A percentile compares a stretch with the other conserved stretches of the same genome.
These are phyloP conservation scores for Apiospora kogelbergensis DNA, from an alignment of 2,329 filamentous ascomycete species.

Conservation along the genomic window DNA sequence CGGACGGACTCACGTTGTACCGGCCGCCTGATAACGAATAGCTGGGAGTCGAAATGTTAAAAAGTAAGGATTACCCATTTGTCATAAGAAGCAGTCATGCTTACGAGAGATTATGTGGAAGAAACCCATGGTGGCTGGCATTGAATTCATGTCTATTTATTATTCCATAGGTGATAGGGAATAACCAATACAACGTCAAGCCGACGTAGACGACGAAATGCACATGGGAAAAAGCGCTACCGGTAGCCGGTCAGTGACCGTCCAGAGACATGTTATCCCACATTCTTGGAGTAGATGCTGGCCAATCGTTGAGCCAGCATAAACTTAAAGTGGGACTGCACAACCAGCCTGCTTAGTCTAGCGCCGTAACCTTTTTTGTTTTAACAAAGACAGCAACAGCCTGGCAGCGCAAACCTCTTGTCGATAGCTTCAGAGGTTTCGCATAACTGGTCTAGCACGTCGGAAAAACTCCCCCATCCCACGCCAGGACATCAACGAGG, in stretches of 20 bases:
- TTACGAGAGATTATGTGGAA: not conserved
- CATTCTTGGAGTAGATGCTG: not conserved
- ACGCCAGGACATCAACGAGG: not conserved
- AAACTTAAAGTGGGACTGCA: not conserved
- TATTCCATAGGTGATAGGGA: not conserved
- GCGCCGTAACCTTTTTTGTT: not conserved
- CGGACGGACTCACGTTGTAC: slow-evolving; percentile 3
- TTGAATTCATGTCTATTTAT: not conserved
- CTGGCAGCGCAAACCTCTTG: not conserved
- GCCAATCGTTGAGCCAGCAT: not conserved
- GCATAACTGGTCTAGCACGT: not conserved
- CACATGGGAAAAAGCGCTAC: not conserved
- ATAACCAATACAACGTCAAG: not conserved
- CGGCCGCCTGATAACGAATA: not conserved
- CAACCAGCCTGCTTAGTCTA: not conserved
- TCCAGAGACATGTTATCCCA: not conserved
- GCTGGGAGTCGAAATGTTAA: not conserved
- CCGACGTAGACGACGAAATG: too few species aligned
- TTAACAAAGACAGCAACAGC: not conserved
- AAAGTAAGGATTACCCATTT: not conserved
- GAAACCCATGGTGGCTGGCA: not conserved
- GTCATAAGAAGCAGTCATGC: too few species aligned
- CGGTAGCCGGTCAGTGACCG: not conserved
- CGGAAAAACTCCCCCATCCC: not conserved
- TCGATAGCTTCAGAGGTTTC: not conserved